Evolutionary conservation across 495 filamentous ascomycete genomes (phyloP), one percentile per base, ranked within the genome.

Genomic region (Symbiotaphrina buchneri): DNA sequence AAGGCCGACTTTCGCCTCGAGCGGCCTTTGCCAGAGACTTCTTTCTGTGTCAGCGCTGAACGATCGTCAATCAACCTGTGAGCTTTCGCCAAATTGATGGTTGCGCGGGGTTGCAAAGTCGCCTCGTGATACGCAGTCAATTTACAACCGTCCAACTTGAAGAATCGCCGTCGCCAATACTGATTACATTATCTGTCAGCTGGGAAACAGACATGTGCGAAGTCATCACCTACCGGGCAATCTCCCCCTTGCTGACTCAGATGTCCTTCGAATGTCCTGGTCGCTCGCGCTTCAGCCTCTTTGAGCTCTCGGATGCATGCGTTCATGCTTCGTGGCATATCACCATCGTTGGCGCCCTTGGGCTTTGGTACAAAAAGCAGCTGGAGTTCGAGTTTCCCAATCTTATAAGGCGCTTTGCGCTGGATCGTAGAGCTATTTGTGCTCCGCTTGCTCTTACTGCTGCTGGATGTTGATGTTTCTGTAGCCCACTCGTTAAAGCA

Each of bases 251-350:
- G 87, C 47, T 97, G 87, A 40, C 80, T 91, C 20, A 97, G 59
- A 44, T 74, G 71, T 10, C 87, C 90, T 48, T 95, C 85, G 61
- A 63, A 91, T 38, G 59, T 71, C 24, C 72, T 68, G 20, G 70
- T 52, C 18, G 72, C 61, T 32, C 70, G 58, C 40, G 67, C 71
- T 44, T 90, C 79, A 6, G 84, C 83, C 25, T 85, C 79, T 40
- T 73, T 75, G 55, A 97, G 65, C 55, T 95, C 85, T 8, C 87
- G 63, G 38, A 95, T 78, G 46, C 81, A 90, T 24, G 74, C 71
- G 45, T 78, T 85, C 81, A 97, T 91, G 52, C 84, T 94, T 68
- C 93, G 92, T 10, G 87, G 87, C 75, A 95, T 91, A 39, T 94
- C 87, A 20, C 91, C 83, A 35, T 94, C 84, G 33, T 71, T 71